These are phyloP conservation scores for Stevia rebaudiana DNA, from an alignment of 140 eudicot species.

Conservation along the genomic window DNA sequence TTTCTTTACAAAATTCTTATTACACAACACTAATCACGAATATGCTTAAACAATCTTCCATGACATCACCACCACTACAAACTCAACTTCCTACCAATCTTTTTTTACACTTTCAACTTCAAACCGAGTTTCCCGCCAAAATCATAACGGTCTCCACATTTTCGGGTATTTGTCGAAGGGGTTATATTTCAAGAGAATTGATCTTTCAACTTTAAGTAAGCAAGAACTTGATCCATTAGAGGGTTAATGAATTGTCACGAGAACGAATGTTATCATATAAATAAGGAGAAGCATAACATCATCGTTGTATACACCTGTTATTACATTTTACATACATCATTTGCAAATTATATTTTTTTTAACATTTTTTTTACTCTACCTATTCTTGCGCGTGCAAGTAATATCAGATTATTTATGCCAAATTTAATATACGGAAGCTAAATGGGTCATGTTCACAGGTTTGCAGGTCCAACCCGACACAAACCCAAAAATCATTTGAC, in stretches of 20 bases:
- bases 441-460: no score
- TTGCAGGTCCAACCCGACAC: no score
- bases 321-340: neutral
- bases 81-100: constrained; percentile 24
- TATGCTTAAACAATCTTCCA: constrained; percentile 28
- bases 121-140: constrained; percentile 27
- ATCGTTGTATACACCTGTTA: constrained; percentile 37
- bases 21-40: constrained; percentile 32
- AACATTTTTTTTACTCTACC: no score
- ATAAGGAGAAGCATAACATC: constrained; percentile 30
- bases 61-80: constrained; percentile 20
- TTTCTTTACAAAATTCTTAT: constrained; percentile 38
- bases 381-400: no score
- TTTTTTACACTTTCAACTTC: constrained; percentile 22
- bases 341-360: neutral
- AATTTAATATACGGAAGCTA: no score
- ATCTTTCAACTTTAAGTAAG: constrained; percentile 19
- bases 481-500: no score
- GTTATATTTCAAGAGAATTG: constrained; percentile 19
- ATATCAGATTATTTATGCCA: neutral
- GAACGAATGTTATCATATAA: constrained; percentile 26
- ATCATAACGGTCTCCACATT: neutral
- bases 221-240: constrained; percentile 6
- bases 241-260: constrained; percentile 25
- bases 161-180: neutral